These are phyloP conservation scores for Sonneratia alba DNA, from an alignment of 345 rosid species.

Conservation along the genomic window DNA sequence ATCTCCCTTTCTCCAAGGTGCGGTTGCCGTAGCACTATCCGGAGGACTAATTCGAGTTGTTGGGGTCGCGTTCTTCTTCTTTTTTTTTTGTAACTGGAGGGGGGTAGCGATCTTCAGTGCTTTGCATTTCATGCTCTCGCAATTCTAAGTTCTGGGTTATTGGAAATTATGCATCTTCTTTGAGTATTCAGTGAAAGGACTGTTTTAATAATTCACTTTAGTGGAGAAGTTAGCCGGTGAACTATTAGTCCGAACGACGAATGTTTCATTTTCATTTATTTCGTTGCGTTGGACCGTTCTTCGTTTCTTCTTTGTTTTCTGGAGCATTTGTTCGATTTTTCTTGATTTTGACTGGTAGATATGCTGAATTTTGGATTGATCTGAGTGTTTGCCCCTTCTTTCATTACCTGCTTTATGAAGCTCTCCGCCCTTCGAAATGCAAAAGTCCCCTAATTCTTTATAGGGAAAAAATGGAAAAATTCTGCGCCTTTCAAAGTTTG, in stretches of 20 bases:
- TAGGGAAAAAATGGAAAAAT: no score
- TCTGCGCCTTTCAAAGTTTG: background rate
- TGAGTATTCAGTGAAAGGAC: background rate
- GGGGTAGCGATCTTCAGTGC: background rate
- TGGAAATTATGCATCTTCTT: background rate
- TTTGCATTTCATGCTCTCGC: background rate
- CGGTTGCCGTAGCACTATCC: background rate
- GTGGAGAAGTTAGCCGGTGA: background rate
- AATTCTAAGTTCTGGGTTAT: background rate
- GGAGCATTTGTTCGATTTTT: background rate
- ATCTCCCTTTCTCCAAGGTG: background rate
- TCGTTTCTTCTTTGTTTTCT: background rate
- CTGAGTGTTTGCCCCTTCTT: background rate
- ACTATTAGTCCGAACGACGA: background rate
- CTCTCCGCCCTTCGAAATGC: background rate
- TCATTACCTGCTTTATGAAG: background rate
- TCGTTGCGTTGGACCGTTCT: background rate
- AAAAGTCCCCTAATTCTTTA: no score
- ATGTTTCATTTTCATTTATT: background rate
- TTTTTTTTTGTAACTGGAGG: no score
- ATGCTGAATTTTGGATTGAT: background rate
- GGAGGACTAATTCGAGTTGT: background rate
- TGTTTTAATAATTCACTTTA: background rate
- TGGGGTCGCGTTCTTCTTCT: background rate
- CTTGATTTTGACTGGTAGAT: conserved; percentile 1